Conservation (phyloP, 1,284 basidiomycete species). For the Heterobasidion parviporum region DNA sequence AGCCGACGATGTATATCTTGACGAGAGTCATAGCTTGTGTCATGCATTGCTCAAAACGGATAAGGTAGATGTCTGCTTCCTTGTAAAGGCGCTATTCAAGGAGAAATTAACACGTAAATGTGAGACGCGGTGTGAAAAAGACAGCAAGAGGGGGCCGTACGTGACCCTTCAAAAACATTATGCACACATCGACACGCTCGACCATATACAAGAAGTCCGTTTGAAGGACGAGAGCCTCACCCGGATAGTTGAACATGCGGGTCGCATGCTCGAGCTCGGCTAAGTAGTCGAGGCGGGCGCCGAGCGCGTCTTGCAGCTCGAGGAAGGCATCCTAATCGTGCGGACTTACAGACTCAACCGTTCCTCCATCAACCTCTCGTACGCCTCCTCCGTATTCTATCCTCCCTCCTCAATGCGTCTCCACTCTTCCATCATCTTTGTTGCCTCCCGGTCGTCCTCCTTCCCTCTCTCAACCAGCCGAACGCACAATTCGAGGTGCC, state of each 20-base stretch:
- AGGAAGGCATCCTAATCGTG: conserved; percentile 59
- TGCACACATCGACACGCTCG: conserved; percentile 85
- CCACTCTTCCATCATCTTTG: conserved; percentile 77
- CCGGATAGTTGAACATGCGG: conserved; percentile 86
- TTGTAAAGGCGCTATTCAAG: conserved; percentile 69
- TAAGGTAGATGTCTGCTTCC: conserved; percentile 85
- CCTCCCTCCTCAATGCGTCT: conserved; percentile 82
- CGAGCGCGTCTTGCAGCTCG: conserved; percentile 72
- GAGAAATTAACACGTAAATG: neutral
- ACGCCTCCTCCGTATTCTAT: conserved; percentile 64
- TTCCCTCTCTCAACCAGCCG: conserved; percentile 60
- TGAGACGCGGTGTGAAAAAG: neutral
- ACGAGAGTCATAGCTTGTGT: conserved; percentile 93
- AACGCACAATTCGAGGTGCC: conserved; percentile 72
- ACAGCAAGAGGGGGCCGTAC: conserved; percentile 37
- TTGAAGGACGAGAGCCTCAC: conserved; percentile 81
- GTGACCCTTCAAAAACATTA: conserved; percentile 79
- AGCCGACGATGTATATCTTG: conserved; percentile 88
- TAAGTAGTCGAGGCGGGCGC: conserved; percentile 78
- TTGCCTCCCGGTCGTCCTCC: conserved; percentile 64
- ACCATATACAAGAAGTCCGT: conserved; percentile 92
- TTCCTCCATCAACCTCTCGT: conserved; percentile 81
- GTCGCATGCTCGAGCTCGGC: conserved; percentile 86
- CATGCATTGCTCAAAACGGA: conserved; percentile 94
- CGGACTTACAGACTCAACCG: conserved; percentile 40